These are phyloP conservation scores for Eragrostis tef DNA, from an alignment of 202 grass and related monocot genomes.

Conservation along the genomic window DNA sequence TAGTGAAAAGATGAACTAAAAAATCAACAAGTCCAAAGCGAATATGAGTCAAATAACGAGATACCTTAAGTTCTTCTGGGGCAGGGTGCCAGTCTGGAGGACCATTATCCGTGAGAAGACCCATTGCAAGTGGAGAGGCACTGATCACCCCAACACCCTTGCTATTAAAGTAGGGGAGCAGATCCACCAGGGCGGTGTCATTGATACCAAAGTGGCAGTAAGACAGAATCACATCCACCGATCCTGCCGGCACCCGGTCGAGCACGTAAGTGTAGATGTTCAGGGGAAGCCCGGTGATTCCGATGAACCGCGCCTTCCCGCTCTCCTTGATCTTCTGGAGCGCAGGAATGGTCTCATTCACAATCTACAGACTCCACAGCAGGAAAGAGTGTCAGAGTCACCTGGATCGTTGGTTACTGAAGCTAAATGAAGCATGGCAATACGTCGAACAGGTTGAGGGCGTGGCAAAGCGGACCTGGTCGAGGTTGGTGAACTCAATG, in stretches of 20 bases:
- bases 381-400: background rate
- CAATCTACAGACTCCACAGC: slow-evolving; percentile 51
- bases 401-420: background rate
- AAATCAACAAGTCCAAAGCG: background rate
- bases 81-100: slow-evolving; percentile 88
- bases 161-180: slow-evolving; percentile 86
- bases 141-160: slow-evolving; percentile 81
- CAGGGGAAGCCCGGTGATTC: slow-evolving; percentile 79
- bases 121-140: slow-evolving; percentile 85
- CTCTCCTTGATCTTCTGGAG: slow-evolving; percentile 81
- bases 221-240: slow-evolving; percentile 81
- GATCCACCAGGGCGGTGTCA: slow-evolving; percentile 63
- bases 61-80: slow-evolving; percentile 75
- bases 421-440: background rate
- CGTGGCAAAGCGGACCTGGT: slow-evolving; percentile 51
- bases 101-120: slow-evolving; percentile 81
- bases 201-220: slow-evolving; percentile 94
- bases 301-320: slow-evolving; percentile 82
- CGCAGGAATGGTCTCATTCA: slow-evolving; percentile 80
- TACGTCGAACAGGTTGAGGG: slow-evolving; percentile 37
- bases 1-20: background rate
- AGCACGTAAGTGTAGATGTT: slow-evolving; percentile 71
- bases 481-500: slow-evolving; percentile 82
- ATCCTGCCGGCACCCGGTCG: slow-evolving; percentile 60
- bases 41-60: background rate